These are phyloP conservation scores for Clarireedia paspali DNA, from an alignment of 2,329 filamentous ascomycete genomes.

Conservation along the genomic window DNA sequence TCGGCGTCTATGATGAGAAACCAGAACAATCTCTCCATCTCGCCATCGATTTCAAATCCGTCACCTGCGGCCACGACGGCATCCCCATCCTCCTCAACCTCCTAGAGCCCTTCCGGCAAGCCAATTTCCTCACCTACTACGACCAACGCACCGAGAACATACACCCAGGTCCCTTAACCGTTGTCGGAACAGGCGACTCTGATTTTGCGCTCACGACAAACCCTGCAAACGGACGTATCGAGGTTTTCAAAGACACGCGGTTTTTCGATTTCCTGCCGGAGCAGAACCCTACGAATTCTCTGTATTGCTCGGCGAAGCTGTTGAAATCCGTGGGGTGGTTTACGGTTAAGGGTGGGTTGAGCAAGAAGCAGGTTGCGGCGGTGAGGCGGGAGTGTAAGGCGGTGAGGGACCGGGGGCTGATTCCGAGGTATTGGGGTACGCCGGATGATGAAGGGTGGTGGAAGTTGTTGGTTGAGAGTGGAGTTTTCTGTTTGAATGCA, in stretches of 20 bases:
- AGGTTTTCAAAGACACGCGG: constrained; percentile 42
- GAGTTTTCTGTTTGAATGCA: constrained; percentile 36
- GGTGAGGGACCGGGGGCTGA: constrained; percentile 32
- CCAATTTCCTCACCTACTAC: constrained; percentile 30
- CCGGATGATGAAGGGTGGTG: constrained; percentile 34
- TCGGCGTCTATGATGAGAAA: constrained; percentile 19
- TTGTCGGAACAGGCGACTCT: constrained; percentile 42
- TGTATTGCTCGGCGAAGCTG: constrained; percentile 23
- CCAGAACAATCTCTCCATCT: constrained; percentile 28
- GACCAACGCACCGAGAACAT: constrained; percentile 30
- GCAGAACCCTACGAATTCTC: constrained; percentile 17
- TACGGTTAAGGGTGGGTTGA: constrained; percentile 7
- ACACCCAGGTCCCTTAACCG: constrained; percentile 35
- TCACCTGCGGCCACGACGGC: constrained; percentile 19
- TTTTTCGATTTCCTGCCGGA: constrained; percentile 22
- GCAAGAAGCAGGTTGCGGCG: constrained; percentile 16
- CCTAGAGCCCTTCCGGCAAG: constrained; percentile 34
- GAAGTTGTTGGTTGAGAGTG: constrained; percentile 31
- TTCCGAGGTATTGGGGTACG: constrained; percentile 36
- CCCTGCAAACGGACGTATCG: constrained; percentile 30
- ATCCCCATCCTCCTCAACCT: constrained; percentile 33
- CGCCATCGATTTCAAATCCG: constrained; percentile 44
- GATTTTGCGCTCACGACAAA: constrained; percentile 30
- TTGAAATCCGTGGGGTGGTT: constrained; percentile 3
- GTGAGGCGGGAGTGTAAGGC: constrained; percentile 21